A percentile compares a stretch with the other conserved stretches of the same genome.
Conservation (phyloP, 2,329 filamentous ascomycete genomes). For the Colletotrichum tofieldiae region DNA sequence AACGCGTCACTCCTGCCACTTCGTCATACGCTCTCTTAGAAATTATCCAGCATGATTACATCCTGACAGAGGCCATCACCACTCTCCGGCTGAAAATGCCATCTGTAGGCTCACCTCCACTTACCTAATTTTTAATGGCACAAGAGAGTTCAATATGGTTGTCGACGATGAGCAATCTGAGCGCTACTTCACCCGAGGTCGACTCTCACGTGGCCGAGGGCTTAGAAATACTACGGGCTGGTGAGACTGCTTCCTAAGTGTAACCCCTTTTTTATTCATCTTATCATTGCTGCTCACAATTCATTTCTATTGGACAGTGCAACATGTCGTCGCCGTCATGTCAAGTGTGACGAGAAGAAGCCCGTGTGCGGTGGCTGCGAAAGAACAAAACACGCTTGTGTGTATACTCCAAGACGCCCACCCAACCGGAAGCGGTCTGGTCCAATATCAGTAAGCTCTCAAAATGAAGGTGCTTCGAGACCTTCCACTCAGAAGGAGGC, state of each 20-base stretch:
- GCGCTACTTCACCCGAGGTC: conserved; percentile 33
- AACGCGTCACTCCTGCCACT: background rate
- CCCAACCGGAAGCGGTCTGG: conserved; percentile 17
- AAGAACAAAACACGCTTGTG: conserved; percentile 21
- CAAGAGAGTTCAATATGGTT: conserved; percentile 6
- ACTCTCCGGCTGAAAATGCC: background rate
- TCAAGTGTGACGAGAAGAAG: conserved; percentile 49
- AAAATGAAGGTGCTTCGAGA: background rate
- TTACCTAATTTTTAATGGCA: background rate
- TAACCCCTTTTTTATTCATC: background rate
- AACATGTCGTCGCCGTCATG: conserved; percentile 42
- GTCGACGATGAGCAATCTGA: conserved; percentile 16
- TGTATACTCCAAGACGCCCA: conserved; percentile 16
- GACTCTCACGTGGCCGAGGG: conserved; percentile 35
- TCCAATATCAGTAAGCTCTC: background rate
- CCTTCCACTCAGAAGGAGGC: background rate
- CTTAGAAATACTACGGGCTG: conserved; percentile 42
- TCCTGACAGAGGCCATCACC: background rate
- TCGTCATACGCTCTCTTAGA: background rate
- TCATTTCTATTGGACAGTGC: background rate
- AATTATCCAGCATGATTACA: background rate
- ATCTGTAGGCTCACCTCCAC: background rate
- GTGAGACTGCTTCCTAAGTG: background rate
- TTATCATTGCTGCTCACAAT: background rate
- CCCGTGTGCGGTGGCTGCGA: conserved; percentile 44